Base-by-base conservation (phyloP, 2,329 filamentous ascomycete genomes). In the Purpureocillium lavendulum region DNA sequence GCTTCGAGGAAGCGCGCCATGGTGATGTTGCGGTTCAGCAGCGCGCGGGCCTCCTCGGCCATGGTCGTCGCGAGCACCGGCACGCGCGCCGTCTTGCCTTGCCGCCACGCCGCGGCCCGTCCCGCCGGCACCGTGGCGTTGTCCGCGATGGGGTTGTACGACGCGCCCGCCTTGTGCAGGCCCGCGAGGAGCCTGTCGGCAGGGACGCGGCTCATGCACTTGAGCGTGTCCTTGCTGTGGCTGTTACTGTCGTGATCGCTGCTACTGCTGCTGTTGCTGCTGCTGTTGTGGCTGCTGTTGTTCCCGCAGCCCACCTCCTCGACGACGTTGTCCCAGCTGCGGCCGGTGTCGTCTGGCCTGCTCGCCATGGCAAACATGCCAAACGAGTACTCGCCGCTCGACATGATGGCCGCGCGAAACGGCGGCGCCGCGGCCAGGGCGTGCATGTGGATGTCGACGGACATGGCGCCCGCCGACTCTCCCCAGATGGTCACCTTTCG, bases 401-500 rank as follows among this genome's bases (percentile, higher is more conserved):
- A 53, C 44, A 53, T 49, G 45, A 52, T 51, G 3, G 44, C 54
- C 2, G 38, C 55, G 3, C 47, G 52, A 28, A 57, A 59, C 0
- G 49, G 49, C 4, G 42, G 45, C 21, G 21, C 21, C 10, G 40
- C 32, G 7, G 43, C 45, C 35, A 50, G 51, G 18, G 41, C 39
- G 37, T 52, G 51, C 29, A 55, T 33, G 18, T 55, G 51, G 0
- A 49, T 30, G 29, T 58, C 55, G 4, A 54, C 44, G 10, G 62
- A 66, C 42, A 64, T 36, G 24, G 55, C 40, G 4, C 53, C 53
- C 1, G 54, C 52, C 2, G 55, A 57, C 39, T 56, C 40, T 21
- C 55, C 54, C 52, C 52, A 57, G 30, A 53, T 48, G 1, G 52
- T 52, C 1, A 55, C 45, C 15, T 54, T 52, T 16, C 6, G 30